Evolutionary conservation across 2,329 filamentous ascomycete species (phyloP).

Genomic region (Harringtonia lauricola): DNA sequence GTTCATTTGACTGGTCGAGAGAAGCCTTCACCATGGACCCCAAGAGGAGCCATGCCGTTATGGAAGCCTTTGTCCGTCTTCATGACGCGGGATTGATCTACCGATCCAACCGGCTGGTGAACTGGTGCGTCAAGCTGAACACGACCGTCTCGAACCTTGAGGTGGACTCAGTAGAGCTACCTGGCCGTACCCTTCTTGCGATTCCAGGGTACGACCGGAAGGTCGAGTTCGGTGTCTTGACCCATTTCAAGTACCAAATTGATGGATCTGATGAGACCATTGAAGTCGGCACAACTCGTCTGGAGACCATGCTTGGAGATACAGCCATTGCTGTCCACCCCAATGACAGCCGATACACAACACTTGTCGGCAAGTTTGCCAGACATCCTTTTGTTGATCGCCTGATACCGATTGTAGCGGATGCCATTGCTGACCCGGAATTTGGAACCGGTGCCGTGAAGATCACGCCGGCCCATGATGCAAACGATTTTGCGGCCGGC

Average conservation of each 20-base stretch:
- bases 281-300: conserved; percentile 72
- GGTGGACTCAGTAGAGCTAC: conserved; percentile 81
- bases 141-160: conserved; percentile 88
- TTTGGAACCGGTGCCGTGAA: conserved; percentile 97
- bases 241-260: conserved; percentile 77
- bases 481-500: conserved; percentile 85
- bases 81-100: conserved; percentile 94
- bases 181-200: conserved; percentile 74
- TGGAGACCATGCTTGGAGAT: conserved; percentile 48
- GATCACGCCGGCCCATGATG: conserved; percentile 89
- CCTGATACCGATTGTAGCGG: conserved; percentile 73
- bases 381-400: conserved; percentile 78
- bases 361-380: conserved; percentile 77
- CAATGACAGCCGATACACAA: conserved; percentile 73
- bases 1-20: conserved; percentile 84
- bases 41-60: conserved; percentile 72
- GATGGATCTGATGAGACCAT: conserved; percentile 73
- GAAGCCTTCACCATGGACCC: conserved; percentile 95
- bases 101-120: conserved; percentile 82
- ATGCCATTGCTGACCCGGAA: conserved; percentile 80
- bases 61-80: conserved; percentile 78
- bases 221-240: conserved; percentile 85
- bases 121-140: conserved; percentile 81
- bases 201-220: conserved; percentile 96
- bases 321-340: conserved; percentile 90